Base-by-base conservation (phyloP, 805 yeast species). In the Starmerella geochares region DNA sequence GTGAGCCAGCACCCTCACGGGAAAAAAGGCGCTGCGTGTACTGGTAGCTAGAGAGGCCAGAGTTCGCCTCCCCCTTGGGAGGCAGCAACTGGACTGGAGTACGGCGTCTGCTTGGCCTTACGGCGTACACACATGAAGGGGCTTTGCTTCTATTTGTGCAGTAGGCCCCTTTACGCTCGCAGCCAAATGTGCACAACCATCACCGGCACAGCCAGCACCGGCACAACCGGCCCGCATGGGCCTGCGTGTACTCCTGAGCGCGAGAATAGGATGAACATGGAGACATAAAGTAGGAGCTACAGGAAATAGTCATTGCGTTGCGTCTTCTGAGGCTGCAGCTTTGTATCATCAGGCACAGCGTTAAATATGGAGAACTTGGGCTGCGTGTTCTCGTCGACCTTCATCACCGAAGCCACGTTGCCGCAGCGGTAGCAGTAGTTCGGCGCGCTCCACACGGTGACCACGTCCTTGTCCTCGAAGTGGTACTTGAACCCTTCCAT, bases 401-500 rank as follows among this genome's bases (percentile, higher is more conserved):
- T 86, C 98, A 90, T 90, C 16, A 90, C 96, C 73, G 94, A 83
- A 27, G 98, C 98, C 46, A 90, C 97, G 64, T 90, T 90, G 52
- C 98, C 98, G 71, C 97, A 90, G 62, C 97, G 75, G 68, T 90
- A 90, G 70, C 97, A 88, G 70, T 88, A 88, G 66, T 88, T 88
- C 41, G 97, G 97, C 16, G 96, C 96, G 10, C 88, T 80, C 97
- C 97, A 90, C 32, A 90, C 97, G 0, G 98, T 90, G 32, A 90
- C 98, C 47, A 90, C 96, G 62, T 86, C 95, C 61, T 87, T 86
- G 58, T 90, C 96, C 54, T 87, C 86, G 71, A 92, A 92, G 69
- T 92, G 97, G 65, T 88, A 92, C 58, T 90, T 78, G 74, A 86
- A 90, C 1, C 98, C 98, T 65, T 90, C 98, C 96, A 92, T 94